phyloP scores from a whole-genome alignment of 495 filamentous ascomycete genomes.

The Podospora tetraspora region DNA sequence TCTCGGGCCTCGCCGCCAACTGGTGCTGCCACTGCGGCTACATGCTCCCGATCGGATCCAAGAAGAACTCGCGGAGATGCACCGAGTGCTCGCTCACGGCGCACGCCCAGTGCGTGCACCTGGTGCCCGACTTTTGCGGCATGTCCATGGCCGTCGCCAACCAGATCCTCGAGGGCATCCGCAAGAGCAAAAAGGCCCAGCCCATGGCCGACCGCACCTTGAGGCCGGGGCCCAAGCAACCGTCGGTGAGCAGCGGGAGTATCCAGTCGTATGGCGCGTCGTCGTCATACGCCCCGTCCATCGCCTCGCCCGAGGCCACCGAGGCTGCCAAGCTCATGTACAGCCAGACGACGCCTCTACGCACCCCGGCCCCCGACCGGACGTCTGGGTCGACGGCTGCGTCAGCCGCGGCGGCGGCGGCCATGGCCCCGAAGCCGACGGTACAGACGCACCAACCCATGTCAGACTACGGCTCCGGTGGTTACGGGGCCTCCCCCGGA shows the following conservation, averaged over 20 bases:
- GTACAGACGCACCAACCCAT: constrained; percentile 22
- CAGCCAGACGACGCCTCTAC: constrained; percentile 44
- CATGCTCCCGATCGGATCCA: constrained; percentile 83
- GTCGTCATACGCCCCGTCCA: constrained; percentile 29
- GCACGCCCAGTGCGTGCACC: constrained; percentile 85
- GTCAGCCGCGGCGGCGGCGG: constrained; percentile 43
- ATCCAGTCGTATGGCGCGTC: constrained; percentile 22
- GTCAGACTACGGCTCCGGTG: constrained; percentile 36
- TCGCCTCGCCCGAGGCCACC: constrained; percentile 43
- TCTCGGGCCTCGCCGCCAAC: constrained; percentile 94
- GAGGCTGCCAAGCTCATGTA: constrained; percentile 50
- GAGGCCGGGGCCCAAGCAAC: constrained; percentile 47
- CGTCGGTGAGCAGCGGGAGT: constrained; percentile 30
- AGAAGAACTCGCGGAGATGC: constrained; percentile 84
- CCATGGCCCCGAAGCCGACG: constrained; percentile 36
- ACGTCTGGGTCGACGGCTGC: constrained; percentile 38
- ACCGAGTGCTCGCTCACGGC: constrained; percentile 88
- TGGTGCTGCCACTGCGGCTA: constrained; percentile 99
- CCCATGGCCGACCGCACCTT: constrained; percentile 62
- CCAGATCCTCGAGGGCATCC: constrained; percentile 72
- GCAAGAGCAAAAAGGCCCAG: constrained; percentile 49
- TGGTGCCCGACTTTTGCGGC: constrained; percentile 98
- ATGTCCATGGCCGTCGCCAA: constrained; percentile 99
- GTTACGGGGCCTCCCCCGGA: constrained; percentile 34
- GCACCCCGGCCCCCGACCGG: constrained; percentile 37